A percentile compares a stretch with the other conserved stretches of the same genome.
These are phyloP conservation scores for Ogataea angusta DNA, from an alignment of 805 yeast species.

Conservation along the genomic window DNA sequence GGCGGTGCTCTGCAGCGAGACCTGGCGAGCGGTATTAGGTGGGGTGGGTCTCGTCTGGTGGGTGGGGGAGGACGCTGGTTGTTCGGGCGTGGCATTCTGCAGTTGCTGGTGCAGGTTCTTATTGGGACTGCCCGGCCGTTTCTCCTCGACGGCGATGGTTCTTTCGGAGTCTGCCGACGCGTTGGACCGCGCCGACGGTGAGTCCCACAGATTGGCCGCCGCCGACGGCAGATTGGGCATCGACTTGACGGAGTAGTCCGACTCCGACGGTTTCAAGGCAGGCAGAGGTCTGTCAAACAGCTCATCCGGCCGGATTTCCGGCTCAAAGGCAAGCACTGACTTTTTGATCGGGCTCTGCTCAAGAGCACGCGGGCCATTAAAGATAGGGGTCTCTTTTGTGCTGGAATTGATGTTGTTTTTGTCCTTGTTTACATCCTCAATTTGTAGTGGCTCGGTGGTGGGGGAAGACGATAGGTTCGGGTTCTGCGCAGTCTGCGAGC, in stretches of 20 bases:
- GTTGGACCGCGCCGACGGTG: constrained; percentile 20
- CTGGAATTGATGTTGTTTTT: constrained; percentile 4
- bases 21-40: constrained; percentile 14
- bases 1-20: constrained; percentile 26
- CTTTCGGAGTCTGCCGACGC: constrained; percentile 32
- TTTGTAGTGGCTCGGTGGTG: constrained; percentile 21
- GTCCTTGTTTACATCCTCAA: constrained; percentile 11
- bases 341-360: constrained; percentile 22
- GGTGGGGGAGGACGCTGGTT: background rate
- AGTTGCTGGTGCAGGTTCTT: constrained; percentile 12
- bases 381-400: constrained; percentile 19
- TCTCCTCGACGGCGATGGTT: constrained; percentile 26
- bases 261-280: constrained; percentile 33
- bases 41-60: constrained; percentile 8
- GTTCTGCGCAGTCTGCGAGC: constrained; percentile 14
- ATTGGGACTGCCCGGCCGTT: constrained; percentile 18
- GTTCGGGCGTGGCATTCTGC: constrained; percentile 5
- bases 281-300: constrained; percentile 35
- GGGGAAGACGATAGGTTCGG: constrained; percentile 14
- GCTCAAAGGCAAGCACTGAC: constrained; percentile 38
- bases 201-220: constrained; percentile 11
- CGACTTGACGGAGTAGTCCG: constrained; percentile 31
- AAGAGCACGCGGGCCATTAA: constrained; percentile 30
- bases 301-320: constrained; percentile 25
- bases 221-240: constrained; percentile 31